Base-by-base conservation (phyloP, 768 basidiomycete species). In the Leccinum sublutescens region DNA sequence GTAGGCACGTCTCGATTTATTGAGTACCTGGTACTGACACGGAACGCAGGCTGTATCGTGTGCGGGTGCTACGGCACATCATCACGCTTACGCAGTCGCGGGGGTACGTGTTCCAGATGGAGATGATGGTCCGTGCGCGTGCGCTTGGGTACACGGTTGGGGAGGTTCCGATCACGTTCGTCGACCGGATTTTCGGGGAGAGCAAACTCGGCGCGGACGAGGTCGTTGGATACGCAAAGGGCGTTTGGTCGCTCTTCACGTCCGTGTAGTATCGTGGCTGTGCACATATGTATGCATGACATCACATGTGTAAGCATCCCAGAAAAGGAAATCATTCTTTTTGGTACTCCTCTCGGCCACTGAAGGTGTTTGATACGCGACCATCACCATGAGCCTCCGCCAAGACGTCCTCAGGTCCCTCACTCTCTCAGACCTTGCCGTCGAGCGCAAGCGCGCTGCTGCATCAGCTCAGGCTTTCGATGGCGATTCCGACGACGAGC, bases 71-170 rank as follows among this genome's bases (percentile, higher is more conserved):
- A 56, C 83, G 82, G 51, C 86, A 93, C 64, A 89, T 96, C 68
- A 95, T 96, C 66, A 84, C 87, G 5, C 81, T 87, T 63, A 93
- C 90, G 2, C 82, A 87, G 61, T 93, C 93, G 2, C 90, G 91
- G 63, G 94, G 94, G 9, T 96, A 95, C 66, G 94, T 96, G 31
- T 95, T 96, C 79, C 94, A 96, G 79, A 96, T 96, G 94, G 94
- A 96, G 72, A 96, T 95, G 88, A 95, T 95, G 83, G 94, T 93
- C 19, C 84, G 94, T 1, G 94, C 94, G 5, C 82, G 87, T 21
- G 85, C 89, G 2, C 75, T 92, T 56, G 93, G 91, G 5, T 95
- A 93, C 74, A 85, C 82, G 4, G 86, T 96, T 0, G 94, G 93
- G 4, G 94, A 96, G 72, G 83, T 96, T 25, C 94, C 94, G 1